phyloP scores from a whole-genome alignment of 1,284 basidiomycete species.

The Xerocomus amazonicus region DNA sequence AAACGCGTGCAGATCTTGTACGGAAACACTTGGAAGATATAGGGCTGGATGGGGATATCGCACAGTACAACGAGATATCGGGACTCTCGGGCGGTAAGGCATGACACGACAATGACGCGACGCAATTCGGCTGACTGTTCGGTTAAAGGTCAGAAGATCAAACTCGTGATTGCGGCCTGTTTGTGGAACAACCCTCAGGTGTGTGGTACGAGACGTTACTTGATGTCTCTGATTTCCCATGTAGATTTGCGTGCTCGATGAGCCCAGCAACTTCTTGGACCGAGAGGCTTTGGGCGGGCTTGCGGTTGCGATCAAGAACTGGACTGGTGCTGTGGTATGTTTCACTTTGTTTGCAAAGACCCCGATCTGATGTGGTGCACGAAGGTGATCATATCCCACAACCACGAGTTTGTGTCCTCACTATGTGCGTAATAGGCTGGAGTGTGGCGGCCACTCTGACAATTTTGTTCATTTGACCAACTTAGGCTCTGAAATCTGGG shows the following conservation, averaged over 20 bases:
- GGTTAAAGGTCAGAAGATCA: slow-evolving; percentile 86
- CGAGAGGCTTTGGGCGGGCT: slow-evolving; percentile 88
- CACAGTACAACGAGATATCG: slow-evolving; percentile 94
- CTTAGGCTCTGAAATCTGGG: slow-evolving; percentile 77
- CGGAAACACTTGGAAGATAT: slow-evolving; percentile 92
- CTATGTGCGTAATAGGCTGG: slow-evolving; percentile 58
- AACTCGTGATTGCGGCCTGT: slow-evolving; percentile 92
- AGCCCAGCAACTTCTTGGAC: slow-evolving; percentile 98
- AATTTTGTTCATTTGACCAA: slow-evolving; percentile 21
- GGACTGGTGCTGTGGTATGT: slow-evolving; percentile 87
- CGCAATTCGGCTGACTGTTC: slow-evolving; percentile 24
- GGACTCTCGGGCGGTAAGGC: slow-evolving; percentile 78
- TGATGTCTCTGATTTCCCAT: slow-evolving; percentile 28
- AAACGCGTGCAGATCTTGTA: slow-evolving; percentile 77
- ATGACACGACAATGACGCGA: slow-evolving; percentile 8
- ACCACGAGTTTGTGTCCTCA: slow-evolving; percentile 86
- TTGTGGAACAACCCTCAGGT: slow-evolving; percentile 95
- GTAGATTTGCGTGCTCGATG: slow-evolving; percentile 74
- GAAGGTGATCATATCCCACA: slow-evolving; percentile 96
- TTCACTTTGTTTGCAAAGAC: slow-evolving; percentile 19
- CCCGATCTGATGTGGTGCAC: slow-evolving; percentile 19
- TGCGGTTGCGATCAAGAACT: slow-evolving; percentile 94
- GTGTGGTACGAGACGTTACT: slow-evolving; percentile 11
- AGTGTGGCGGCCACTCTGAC: slow-evolving; percentile 6
- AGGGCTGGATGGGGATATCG: slow-evolving; percentile 94